Base-by-base conservation (phyloP, 176 grass and related monocot genomes). In the Oryza nivara region DNA sequence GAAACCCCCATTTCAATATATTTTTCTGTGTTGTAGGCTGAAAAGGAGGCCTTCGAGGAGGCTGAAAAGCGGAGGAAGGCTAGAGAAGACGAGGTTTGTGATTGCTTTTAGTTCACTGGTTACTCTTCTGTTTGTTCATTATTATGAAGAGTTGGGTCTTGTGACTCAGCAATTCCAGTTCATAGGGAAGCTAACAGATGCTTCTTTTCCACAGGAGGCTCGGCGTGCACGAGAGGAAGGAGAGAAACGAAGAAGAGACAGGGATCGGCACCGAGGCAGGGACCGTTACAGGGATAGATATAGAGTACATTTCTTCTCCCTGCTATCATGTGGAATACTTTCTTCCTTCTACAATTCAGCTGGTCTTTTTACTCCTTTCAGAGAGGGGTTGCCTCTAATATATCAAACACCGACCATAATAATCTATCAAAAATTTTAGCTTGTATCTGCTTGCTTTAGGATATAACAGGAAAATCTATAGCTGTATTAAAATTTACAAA, bases 11-110 rank as follows among this genome's bases (percentile, higher is more conserved):
- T 70, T 14, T 63, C 14, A 69, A 22, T 36, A 22, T 67, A 48
- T 56, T 54, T 76, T 52, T 80, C n/a, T 73, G 3, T 71, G 60
- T 67, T 73, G 60, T 84, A 97, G 94, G 87, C 89, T 90, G 94
- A 97, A 79, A 97, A 97, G 60, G 94, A 97, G 73, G 91, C 89
- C 30, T 97, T 97, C 13, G 94, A 97, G 80, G 94, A 82, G 84
- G 94, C 94, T 80, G 94, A 97, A 72, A 97, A 80, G 85, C 73
- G 86, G 36, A 90, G 85, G 78, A 93, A 94, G 65, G 89, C 85
- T 81, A 93, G 88, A 88, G 92, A 97, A 86, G 94, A 97, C 49
- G 94, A 94, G 94, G 94, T 97, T 44, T 46, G 82, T 65, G 75
- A 48, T 5, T 11, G 36, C 38, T 76, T 47, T 20, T 69, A 14